A percentile compares a stretch with the other conserved stretches of the same genome.
Conservation (phyloP, 164 flowering plant genomes). For the Echeveria elegans region DNA sequence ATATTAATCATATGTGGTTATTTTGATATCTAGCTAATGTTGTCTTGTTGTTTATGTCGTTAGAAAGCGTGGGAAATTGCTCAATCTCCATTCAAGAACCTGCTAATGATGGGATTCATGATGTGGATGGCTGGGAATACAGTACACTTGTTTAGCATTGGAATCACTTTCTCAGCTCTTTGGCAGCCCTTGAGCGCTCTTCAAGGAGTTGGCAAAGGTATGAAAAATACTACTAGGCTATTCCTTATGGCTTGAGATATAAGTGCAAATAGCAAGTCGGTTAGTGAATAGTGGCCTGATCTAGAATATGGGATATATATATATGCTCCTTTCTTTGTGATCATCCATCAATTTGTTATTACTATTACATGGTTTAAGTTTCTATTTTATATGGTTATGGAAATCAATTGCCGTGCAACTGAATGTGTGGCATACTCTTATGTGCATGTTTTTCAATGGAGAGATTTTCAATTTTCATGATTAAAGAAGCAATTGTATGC, state of each 20-base stretch:
- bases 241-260: background rate
- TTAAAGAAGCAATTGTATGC: too few species aligned
- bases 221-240: background rate
- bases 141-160: conserved; percentile 94
- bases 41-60: conserved; percentile 17
- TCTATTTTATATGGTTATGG: too few species aligned
- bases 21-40: background rate
- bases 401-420: too few species aligned
- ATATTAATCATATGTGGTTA: background rate
- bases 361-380: too few species aligned
- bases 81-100: conserved; percentile 87
- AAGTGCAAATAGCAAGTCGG: background rate
- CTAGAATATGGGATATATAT: too few species aligned
- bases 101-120: conserved; percentile 98
- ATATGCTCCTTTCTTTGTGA: too few species aligned
- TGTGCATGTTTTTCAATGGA: background rate
- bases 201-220: conserved; percentile 95
- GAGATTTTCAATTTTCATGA: background rate
- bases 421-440: background rate
- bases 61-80: conserved; percentile 99
- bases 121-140: conserved; percentile 99
- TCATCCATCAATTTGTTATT: background rate
- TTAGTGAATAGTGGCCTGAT: too few species aligned
- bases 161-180: conserved; percentile 96
- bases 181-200: conserved; percentile 97